Evolutionary conservation across 305 asterid species (phyloP).

Genomic region (Solanum hybrid): DNA sequence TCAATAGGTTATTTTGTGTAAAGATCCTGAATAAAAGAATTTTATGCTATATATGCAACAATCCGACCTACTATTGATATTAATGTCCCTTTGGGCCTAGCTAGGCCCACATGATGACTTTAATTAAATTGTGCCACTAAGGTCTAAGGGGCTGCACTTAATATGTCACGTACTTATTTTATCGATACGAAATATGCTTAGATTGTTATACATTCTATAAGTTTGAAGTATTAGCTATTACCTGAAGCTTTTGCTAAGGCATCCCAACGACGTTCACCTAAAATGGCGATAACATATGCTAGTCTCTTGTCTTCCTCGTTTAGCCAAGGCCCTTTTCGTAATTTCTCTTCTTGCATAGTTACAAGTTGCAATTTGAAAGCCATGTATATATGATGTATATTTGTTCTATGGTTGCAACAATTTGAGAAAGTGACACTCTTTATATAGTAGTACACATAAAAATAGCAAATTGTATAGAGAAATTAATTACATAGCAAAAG

Average conservation of each 20-base stretch:
- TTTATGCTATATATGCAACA: neutral
- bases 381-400: conserved; percentile 4
- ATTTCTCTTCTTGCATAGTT: conserved; percentile 27
- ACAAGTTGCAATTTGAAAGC: neutral
- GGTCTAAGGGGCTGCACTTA: neutral
- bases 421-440: neutral
- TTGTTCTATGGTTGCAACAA: neutral
- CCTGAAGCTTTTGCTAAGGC: conserved; percentile 74
- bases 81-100: neutral
- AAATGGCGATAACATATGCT: conserved; percentile 28
- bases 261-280: conserved; percentile 72
- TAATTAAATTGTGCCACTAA: neutral
- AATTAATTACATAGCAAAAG: conserved; percentile 24
- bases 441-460: neutral
- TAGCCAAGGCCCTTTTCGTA: conserved; percentile 66
- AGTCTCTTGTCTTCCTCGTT: conserved; percentile 58
- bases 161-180: neutral
- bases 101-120: neutral
- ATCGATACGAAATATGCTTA: neutral
- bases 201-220: neutral
- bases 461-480: neutral
- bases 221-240: neutral
- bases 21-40: neutral
- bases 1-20: neutral
- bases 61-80: neutral